A percentile compares a stretch with the other conserved stretches of the same genome.
These are phyloP conservation scores for Colletotrichum paranaense DNA, from an alignment of 2,329 filamentous ascomycete species.

Conservation along the genomic window DNA sequence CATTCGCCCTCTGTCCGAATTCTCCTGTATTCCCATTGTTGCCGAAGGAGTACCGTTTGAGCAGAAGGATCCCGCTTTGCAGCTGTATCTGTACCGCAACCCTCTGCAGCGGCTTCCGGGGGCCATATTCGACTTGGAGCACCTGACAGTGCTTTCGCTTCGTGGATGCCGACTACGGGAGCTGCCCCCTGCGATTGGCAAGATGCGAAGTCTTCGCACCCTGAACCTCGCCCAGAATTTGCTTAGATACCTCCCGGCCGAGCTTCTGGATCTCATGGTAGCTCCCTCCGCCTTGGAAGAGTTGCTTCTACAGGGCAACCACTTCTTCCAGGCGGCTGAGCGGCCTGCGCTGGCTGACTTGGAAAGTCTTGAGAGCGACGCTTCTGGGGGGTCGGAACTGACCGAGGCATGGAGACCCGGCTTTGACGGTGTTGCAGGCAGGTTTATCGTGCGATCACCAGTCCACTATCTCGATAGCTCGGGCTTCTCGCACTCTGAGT, in stretches of 20 bases:
- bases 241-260: slow-evolving; percentile 70
- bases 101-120: slow-evolving; percentile 65
- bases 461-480: slow-evolving; percentile 44
- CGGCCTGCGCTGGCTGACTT: slow-evolving; percentile 5
- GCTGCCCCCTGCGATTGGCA: slow-evolving; percentile 69
- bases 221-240: slow-evolving; percentile 76
- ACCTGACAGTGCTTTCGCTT: slow-evolving; percentile 73
- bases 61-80: slow-evolving; percentile 67
- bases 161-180: slow-evolving; percentile 72
- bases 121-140: slow-evolving; percentile 70
- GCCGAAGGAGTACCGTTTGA: slow-evolving; percentile 69
- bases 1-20: slow-evolving; percentile 65
- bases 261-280: slow-evolving; percentile 68
- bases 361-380: slow-evolving; percentile 38
- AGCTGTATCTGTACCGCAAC: slow-evolving; percentile 73
- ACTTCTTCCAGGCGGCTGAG: slow-evolving; percentile 57
- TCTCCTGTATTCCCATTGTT: slow-evolving; percentile 65
- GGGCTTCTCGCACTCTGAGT: slow-evolving; percentile 38
- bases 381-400: slow-evolving; percentile 25
- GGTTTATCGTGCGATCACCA: slow-evolving; percentile 40
- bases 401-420: slow-evolving; percentile 8
- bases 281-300: slow-evolving; percentile 57
- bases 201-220: slow-evolving; percentile 67
- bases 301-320: slow-evolving; percentile 72
- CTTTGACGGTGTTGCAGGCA: slow-evolving; percentile 34